Base-by-base conservation (phyloP, 1,139 yeast genomes). In the Blastobotrys raffinosifermentans region DNA sequence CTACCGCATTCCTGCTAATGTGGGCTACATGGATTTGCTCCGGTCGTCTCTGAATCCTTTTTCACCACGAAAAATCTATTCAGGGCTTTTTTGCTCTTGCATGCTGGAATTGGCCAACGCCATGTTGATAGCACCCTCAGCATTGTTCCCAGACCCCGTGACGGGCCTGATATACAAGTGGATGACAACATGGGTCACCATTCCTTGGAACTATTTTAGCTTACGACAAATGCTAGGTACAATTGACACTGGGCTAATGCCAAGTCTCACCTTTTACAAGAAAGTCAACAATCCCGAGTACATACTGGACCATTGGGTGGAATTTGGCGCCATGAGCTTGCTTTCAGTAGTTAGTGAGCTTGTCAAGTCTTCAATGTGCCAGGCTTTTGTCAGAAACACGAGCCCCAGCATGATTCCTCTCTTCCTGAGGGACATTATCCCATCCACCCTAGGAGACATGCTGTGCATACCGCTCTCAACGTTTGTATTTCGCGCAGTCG, bases 161-260 rank as follows among this genome's bases (percentile, higher is more conserved):
- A 4, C 21, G 16, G 21, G 11, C 10, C n/a, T 11, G 3, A 4
- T 16, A 8, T 4, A 14, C 14, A 15, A 19, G 10, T 30, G 25
- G 10, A 8, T 26, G 8, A 13, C 21, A 13, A 19, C 26, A 26
- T 30, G 21, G 19, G 18, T 30, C 18, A 19, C 25, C 6, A 19
- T 19, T 30, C n/a, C n/a, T n/a, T n/a, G n/a, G n/a, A n/a, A n/a
- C n/a, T n/a, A n/a, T n/a, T n/a, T n/a, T n/a, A n/a, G n/a, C n/a
- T n/a, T n/a, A n/a, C n/a, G n/a, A 16, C 35, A 32, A 14, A 20
- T 32, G 35, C 19, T 26, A 2, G 35, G 35, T 7, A 18, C 25
- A 5, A n/a, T n/a, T n/a, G n/a, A n/a, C n/a, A n/a, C n/a, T n/a
- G n/a, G n/a, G n/a, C n/a, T n/a, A n/a, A n/a, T n/a, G n/a, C n/a